Base-by-base conservation (phyloP, 2,329 filamentous ascomycete species). In the Ciborinia camelliae region DNA sequence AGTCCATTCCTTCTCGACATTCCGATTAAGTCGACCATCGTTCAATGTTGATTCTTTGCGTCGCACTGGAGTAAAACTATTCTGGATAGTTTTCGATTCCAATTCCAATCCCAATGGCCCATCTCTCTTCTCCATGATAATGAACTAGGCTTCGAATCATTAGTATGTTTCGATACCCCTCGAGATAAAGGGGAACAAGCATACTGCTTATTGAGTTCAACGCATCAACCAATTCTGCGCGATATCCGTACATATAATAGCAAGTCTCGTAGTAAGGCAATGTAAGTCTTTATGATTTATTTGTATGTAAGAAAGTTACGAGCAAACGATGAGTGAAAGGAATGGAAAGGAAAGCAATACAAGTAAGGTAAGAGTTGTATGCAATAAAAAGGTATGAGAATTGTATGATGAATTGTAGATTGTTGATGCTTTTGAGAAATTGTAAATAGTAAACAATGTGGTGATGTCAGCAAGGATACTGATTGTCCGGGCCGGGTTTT, bases 1-100 rank as follows among this genome's bases (percentile, higher is more conserved):
- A 14, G 78, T 81, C 79, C 79, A 76, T 65, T 73, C 71, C 58
- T 71, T 68, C 51, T 70, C 68, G 15, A 59, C 53, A 48, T 71
- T 68, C 14, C 65, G 63, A 41, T 68, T 45, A 26, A 68, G 58
- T 51, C 58, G 62, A 45, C 68, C 69, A 15, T 62, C 61, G 50
- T 70, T 72, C 23, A 70, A 61, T 5, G 70, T 70, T 5, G 66
- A 68, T 52, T 68, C 67, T 62, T 67, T 67, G 51, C 73, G 66
- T 57, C 71, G 68, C 8, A 73, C 69, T 18, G 74, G 71, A 54
- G 73, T 74, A 62, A 70, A 74, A 58, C 70, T 66, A 68, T 62
- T 53, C 52, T 64, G 52, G 55, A 58, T 18, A 37, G 52, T 48
- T 41, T 50, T 39, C 20, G 48, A 51, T 57, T 45, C 58, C n/a